phyloP scores from a whole-genome alignment of 805 yeast genomes.

The Wickerhamiella siamensis region DNA sequence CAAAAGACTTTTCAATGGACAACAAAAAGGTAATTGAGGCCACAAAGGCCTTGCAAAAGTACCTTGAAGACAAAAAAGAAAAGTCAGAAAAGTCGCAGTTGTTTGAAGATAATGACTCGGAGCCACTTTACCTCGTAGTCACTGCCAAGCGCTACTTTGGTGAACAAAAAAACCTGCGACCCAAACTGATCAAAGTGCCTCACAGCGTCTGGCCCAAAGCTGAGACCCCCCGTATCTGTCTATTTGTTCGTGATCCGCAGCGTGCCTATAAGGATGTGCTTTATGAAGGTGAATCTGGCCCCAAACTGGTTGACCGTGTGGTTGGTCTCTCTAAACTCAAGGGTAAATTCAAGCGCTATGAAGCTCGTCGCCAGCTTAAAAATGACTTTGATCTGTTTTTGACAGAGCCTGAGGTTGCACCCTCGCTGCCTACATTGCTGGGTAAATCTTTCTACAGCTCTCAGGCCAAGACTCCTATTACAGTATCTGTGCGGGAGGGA shows the following conservation, averaged over 20 bases:
- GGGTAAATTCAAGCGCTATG: slow-evolving; percentile 76
- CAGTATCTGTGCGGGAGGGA: slow-evolving; percentile 24
- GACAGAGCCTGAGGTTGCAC: slow-evolving; percentile 69
- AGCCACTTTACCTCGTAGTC: slow-evolving; percentile 42
- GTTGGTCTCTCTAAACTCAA: slow-evolving; percentile 63
- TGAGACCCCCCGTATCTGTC: slow-evolving; percentile 39
- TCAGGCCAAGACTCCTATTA: slow-evolving; percentile 57
- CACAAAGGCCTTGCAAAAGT: slow-evolving; percentile 48
- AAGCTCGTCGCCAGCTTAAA: slow-evolving; percentile 65
- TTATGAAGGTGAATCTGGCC: slow-evolving; percentile 14
- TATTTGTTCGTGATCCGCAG: slow-evolving; percentile 57
- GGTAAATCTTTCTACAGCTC: slow-evolving; percentile 64
- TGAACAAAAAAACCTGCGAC: slow-evolving; percentile 36
- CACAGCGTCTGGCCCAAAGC: slow-evolving; percentile 32
- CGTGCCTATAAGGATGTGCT: slow-evolving; percentile 28
- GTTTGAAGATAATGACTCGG: slow-evolving; percentile 44
- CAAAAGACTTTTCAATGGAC: slow-evolving; percentile 11
- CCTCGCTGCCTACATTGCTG: slow-evolving; percentile 65
- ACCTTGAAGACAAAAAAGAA: slow-evolving; percentile 28
- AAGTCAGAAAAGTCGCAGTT: slow-evolving; percentile 29
- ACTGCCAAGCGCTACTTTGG: slow-evolving; percentile 53
- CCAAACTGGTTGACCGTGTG: slow-evolving; percentile 30
- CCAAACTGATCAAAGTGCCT: slow-evolving; percentile 27
- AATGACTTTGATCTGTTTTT: slow-evolving; percentile 60
- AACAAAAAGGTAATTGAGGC: slow-evolving; percentile 23